Conservation (phyloP, 176 grass and related monocot species). For the Carex cristatella region DNA sequence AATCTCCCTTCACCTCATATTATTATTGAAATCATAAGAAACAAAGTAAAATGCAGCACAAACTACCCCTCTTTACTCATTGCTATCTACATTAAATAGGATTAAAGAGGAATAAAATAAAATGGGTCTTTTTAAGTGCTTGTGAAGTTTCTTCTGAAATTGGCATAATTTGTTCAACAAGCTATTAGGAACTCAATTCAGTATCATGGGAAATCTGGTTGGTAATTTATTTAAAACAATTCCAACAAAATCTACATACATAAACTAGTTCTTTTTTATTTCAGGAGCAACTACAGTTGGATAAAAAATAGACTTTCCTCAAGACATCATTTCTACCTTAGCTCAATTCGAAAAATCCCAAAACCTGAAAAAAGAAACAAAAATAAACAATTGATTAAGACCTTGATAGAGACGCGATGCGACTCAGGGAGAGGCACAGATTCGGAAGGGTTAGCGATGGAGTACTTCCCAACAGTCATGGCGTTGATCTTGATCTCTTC, state of each 20-base stretch:
- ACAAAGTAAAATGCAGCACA: neutral
- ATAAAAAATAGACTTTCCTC: neutral
- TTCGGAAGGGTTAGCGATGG: slow-evolving; percentile 49
- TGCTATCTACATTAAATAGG: neutral
- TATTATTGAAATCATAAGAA: neutral
- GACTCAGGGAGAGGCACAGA: slow-evolving; percentile 66
- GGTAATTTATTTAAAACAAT: neutral
- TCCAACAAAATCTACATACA: neutral
- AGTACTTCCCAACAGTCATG: slow-evolving; percentile 91
- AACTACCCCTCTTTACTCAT: neutral
- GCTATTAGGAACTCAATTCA: neutral
- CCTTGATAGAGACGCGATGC: slow-evolving; percentile 82
- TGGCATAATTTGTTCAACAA: neutral
- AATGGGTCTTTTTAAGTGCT: neutral
- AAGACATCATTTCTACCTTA: neutral
- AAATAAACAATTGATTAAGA: slow-evolving; percentile 14
- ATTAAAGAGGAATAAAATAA: neutral
- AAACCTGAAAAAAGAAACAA: neutral
- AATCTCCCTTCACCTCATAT: neutral
- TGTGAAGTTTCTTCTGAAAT: neutral
- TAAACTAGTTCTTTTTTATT: neutral
- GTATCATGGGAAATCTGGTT: neutral
- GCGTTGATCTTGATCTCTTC: slow-evolving; percentile 87
- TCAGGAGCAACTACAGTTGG: neutral
- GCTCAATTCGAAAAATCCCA: neutral